Conservation (phyloP, 1,284 basidiomycete species). For the Rhodotorula sp. region DNA sequence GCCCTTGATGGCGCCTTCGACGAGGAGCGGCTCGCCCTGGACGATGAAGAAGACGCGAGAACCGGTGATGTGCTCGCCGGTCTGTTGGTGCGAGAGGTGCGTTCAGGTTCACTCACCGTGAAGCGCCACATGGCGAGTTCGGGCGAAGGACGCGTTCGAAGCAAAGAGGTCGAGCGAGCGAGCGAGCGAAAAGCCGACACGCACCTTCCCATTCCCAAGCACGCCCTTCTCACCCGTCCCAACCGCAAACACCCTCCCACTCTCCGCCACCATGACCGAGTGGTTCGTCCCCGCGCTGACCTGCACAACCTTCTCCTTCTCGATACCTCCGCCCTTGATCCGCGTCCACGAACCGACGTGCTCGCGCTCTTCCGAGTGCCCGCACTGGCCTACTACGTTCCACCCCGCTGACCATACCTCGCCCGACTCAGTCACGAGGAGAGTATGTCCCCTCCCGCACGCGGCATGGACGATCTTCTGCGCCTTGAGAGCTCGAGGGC, state of each 20-base stretch:
- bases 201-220: conserved; percentile 83
- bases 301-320: conserved; percentile 63
- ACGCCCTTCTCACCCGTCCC: conserved; percentile 93
- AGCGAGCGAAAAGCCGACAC: conserved; percentile 50
- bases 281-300: conserved; percentile 80
- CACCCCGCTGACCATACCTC: conserved; percentile 78
- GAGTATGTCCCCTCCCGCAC: conserved; percentile 73
- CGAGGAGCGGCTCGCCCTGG: conserved; percentile 50
- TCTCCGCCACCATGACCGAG: conserved; percentile 73
- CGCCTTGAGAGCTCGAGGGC: conserved; percentile 55
- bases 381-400: conserved; percentile 79
- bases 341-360: conserved; percentile 66
- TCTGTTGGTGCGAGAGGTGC: neutral
- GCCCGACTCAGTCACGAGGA: conserved; percentile 78
- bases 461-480: conserved; percentile 76
- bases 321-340: conserved; percentile 57
- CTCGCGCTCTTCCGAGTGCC: conserved; percentile 56
- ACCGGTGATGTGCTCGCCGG: conserved; percentile 39
- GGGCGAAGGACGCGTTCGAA: too few relatives aligned
- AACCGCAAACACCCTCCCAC: conserved; percentile 81
- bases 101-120: neutral
- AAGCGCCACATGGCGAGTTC: neutral
- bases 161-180: neutral
- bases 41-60: conserved; percentile 29
- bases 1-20: conserved; percentile 42